Evolutionary conservation across 306 rosid species (phyloP).

Genomic region (Senna tora): DNA sequence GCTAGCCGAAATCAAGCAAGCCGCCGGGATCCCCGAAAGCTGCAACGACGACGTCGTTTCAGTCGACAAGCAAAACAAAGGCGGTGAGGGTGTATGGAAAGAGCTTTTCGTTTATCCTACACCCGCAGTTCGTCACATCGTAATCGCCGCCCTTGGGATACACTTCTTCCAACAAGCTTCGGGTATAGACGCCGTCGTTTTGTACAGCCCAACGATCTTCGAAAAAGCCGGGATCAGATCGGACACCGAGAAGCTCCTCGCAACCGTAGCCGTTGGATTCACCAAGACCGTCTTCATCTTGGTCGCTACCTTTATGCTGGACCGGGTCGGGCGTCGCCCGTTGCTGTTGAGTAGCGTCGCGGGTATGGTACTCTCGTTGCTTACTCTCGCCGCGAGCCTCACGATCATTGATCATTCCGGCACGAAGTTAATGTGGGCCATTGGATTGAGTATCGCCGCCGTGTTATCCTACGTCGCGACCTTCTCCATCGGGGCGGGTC

Average conservation of each 20-base stretch:
- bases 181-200: constrained; percentile 79
- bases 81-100: constrained; percentile 78
- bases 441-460: constrained; percentile 49
- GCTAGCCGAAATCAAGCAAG: constrained; percentile 72
- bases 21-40: constrained; percentile 70
- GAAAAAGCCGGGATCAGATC: constrained; percentile 62
- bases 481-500: constrained; percentile 88
- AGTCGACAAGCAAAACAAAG: constrained; percentile 39
- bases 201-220: constrained; percentile 75
- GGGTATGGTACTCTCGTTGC: constrained; percentile 64
- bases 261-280: constrained; percentile 81
- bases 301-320: constrained; percentile 70
- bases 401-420: constrained; percentile 46
- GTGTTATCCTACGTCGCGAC: constrained; percentile 62
- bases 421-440: constrained; percentile 50
- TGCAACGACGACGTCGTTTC: constrained; percentile 63
- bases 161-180: constrained; percentile 86
- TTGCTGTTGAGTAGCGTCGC: constrained; percentile 61
- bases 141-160: constrained; percentile 64
- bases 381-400: constrained; percentile 45
- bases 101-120: constrained; percentile 66
- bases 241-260: constrained; percentile 41
- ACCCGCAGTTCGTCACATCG: constrained; percentile 68
- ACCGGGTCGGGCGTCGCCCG: constrained; percentile 74
- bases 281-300: constrained; percentile 61